phyloP scores from a whole-genome alignment of 306 rosid genomes.

The Malus sieversii region DNA sequence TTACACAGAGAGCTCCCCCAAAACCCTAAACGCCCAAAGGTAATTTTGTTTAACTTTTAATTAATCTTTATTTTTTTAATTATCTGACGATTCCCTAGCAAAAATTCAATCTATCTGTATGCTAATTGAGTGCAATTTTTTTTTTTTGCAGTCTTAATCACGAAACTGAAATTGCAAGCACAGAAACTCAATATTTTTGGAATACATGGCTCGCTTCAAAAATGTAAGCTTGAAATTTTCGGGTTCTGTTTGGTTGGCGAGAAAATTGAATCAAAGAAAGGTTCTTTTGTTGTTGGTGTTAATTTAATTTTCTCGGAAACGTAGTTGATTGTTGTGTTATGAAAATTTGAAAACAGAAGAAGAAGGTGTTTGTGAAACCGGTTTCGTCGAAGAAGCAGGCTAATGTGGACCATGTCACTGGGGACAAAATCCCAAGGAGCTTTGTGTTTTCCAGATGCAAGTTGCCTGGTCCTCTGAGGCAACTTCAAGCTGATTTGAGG shows the following conservation, averaged over 20 bases:
- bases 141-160: background rate
- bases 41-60: background rate
- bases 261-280: background rate
- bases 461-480: constrained; percentile 75
- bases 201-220: constrained; percentile 40
- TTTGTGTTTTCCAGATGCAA: constrained; percentile 78
- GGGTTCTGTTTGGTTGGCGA: constrained; percentile 8
- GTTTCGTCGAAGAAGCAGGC: constrained; percentile 44
- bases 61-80: background rate
- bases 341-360: constrained; percentile 21
- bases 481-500: constrained; percentile 83
- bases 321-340: background rate
- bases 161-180: background rate
- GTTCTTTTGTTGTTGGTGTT: background rate
- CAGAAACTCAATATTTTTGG: background rate
- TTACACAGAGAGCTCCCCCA: background rate
- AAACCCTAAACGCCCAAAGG: background rate
- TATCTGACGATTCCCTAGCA: background rate
- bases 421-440: constrained; percentile 89
- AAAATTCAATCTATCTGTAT: background rate
- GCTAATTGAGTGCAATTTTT: background rate
- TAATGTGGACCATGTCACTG: constrained; percentile 74
- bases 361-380: constrained; percentile 46
- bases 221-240: constrained; percentile 23
- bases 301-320: background rate